Base-by-base conservation (phyloP, 345 rosid species). In the Murraya paniculata region DNA sequence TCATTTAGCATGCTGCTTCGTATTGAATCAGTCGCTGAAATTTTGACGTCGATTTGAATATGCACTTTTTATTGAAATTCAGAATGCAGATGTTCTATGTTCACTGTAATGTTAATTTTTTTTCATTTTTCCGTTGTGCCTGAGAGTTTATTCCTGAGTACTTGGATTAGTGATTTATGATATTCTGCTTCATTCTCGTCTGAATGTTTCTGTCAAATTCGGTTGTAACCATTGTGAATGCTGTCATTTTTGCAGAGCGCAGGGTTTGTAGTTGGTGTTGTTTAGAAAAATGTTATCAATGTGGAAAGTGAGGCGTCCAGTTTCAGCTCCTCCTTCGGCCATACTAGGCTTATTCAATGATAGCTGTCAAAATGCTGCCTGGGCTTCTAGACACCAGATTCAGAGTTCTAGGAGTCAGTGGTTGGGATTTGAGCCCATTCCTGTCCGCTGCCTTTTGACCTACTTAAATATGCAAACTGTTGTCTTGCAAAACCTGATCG, bases 241-340 rank as follows among this genome's bases (percentile, higher is more conserved):
- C 36, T 64, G 22, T 64, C 13, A 5, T 21, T 33, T 11, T 31
- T 33, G 25, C 68, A 64, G 68, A 14, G 59, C 28, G 9, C 64
- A n/a, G 48, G 48, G 24, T 19, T 41, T 58, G 53, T 39, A 2
- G 21, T 31, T 28, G 60, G 18, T 70, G 41, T 64, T 71, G 19
- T 72, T 62, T 30, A 56, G n/a, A 68, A 75, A 68, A 72, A 78
- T 81, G 83, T 72, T 79, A 9, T 38, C 55, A n/a, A 1, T 74
- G 24, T 80, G 80, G 79, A 83, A 60, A 71, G 39, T 80, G 73
- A 80, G 83, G 75, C 71, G 67, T 67, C 64, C 7, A 9, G 11
- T 45, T 14, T 24, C 36, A 4, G 19, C 64, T 35, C 56, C 53
- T 50, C 73, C 84, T 22, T 62, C 66, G 39, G 39, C 69, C 39